A percentile compares a stretch with the other conserved stretches of the same genome.
phyloP scores from a whole-genome alignment of 805 yeast species.

The Kuraishia borneana region DNA sequence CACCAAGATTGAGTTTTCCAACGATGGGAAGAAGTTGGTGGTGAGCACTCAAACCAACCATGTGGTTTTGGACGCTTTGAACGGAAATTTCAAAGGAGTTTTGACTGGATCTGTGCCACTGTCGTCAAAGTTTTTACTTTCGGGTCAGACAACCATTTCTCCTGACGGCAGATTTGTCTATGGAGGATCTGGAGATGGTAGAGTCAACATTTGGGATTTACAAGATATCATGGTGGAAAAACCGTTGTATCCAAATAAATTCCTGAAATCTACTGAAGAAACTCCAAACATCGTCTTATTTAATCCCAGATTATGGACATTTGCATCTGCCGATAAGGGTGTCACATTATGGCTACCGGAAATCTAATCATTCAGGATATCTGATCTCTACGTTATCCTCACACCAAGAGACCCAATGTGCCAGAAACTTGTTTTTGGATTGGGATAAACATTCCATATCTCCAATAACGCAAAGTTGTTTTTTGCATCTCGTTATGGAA shows the following conservation, averaged over 20 bases:
- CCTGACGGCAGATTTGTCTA: conserved; percentile 58
- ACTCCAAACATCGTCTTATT: conserved; percentile 41
- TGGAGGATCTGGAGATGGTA: conserved; percentile 49
- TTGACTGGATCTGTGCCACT: conserved; percentile 38
- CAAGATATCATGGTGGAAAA: neutral
- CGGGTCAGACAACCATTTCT: conserved; percentile 32
- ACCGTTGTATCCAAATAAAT: conserved; percentile 10
- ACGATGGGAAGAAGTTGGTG: conserved; percentile 28
- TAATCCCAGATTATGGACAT: conserved; percentile 47
- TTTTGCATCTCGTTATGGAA: conserved; percentile 82
- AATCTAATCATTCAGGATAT: conserved; percentile 42
- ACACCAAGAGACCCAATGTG: conserved; percentile 59
- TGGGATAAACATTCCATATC: conserved; percentile 61
- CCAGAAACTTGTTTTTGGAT: conserved; percentile 31
- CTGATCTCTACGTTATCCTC: conserved; percentile 56
- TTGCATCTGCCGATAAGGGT: conserved; percentile 56
- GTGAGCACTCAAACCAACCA: conserved; percentile 19
- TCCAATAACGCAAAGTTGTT: conserved; percentile 80
- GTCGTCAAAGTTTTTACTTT: conserved; percentile 9
- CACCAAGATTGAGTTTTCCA: conserved; percentile 29
- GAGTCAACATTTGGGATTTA: conserved; percentile 42
- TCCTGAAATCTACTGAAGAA: conserved; percentile 13
- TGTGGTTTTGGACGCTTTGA: conserved; percentile 57
- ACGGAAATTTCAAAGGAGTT: conserved; percentile 37
- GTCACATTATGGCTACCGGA: conserved; percentile 31